Conservation (phyloP, 108 stramenopile species). For the Cyclotella kingstonii region DNA sequence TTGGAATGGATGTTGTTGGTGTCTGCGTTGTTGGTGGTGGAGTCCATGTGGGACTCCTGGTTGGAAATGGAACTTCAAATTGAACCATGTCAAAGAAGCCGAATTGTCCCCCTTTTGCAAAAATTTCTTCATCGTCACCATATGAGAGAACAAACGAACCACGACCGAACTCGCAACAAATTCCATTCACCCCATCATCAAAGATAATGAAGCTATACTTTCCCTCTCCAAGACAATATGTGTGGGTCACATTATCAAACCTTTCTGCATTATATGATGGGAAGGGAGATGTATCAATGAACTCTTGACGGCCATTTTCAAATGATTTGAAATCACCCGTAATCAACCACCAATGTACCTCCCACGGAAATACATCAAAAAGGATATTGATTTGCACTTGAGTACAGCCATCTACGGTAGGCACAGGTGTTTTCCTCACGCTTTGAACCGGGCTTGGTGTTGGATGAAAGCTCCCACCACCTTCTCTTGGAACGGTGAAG, state of each 20-base stretch:
- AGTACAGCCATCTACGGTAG: constrained; percentile 5
- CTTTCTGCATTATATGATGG: constrained; percentile 3
- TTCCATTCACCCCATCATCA: constrained; percentile 6
- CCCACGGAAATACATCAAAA: constrained; percentile 17
- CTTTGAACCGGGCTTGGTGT: not conserved
- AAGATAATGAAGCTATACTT: constrained; percentile 13
- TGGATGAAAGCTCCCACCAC: not conserved
- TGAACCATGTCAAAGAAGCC: constrained; percentile 12
- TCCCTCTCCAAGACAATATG: constrained; percentile 7
- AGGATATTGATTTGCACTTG: not conserved
- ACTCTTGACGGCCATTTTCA: not conserved
- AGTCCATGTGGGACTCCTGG: constrained; percentile 10
- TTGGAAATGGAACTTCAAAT: constrained; percentile 11
- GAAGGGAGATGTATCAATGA: constrained; percentile 6
- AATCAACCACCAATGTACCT: constrained; percentile 7
- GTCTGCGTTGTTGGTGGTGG: not conserved
- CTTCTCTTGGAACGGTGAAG: not conserved
- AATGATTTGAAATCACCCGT: constrained; percentile 7
- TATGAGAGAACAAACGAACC: constrained; percentile 1
- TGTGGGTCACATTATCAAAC: not conserved
- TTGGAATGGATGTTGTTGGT: constrained; percentile 2
- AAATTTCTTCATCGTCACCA: constrained; percentile 2
- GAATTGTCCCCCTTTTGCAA: constrained; percentile 9
- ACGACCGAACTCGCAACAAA: constrained; percentile 7
- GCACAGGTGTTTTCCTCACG: not conserved